phyloP scores from a whole-genome alignment of 352 stramenopile genomes.

The Globisporangium cederbergense region DNA sequence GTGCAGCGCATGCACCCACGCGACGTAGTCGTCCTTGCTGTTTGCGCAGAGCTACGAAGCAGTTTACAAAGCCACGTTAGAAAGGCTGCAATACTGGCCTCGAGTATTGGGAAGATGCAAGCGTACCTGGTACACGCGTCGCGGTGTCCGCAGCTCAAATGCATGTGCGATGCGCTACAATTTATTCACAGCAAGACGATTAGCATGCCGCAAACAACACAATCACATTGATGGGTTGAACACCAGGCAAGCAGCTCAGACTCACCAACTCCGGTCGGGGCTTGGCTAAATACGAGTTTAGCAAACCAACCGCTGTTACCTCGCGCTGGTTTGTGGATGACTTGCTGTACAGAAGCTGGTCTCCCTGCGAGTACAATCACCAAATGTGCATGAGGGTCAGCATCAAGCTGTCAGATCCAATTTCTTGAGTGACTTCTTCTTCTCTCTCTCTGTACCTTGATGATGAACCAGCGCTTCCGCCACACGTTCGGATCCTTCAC shows the following conservation, averaged over 20 bases:
- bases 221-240: no score
- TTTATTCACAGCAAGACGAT: background rate
- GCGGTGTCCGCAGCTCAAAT: conserved; percentile 76
- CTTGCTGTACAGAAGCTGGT: conserved; percentile 86
- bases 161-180: conserved; percentile 60
- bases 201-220: background rate
- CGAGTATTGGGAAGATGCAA: background rate
- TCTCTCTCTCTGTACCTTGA: conserved; percentile 38
- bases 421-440: background rate
- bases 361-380: conserved; percentile 28
- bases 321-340: conserved; percentile 78
- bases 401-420: background rate
- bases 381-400: background rate
- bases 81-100: background rate
- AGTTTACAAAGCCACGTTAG: background rate
- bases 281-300: conserved; percentile 73
- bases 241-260: conserved; percentile 6
- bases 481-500: conserved; percentile 75
- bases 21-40: conserved; percentile 78
- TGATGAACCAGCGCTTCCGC: conserved; percentile 84
- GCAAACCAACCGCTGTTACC: conserved; percentile 75
- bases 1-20: conserved; percentile 79
- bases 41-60: conserved; percentile 57
- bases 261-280: conserved; percentile 69
- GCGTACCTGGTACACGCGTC: conserved; percentile 64